Evolutionary conservation across 2,329 filamentous ascomycete species (phyloP).

Genomic region (Ophiostoma sp.): DNA sequence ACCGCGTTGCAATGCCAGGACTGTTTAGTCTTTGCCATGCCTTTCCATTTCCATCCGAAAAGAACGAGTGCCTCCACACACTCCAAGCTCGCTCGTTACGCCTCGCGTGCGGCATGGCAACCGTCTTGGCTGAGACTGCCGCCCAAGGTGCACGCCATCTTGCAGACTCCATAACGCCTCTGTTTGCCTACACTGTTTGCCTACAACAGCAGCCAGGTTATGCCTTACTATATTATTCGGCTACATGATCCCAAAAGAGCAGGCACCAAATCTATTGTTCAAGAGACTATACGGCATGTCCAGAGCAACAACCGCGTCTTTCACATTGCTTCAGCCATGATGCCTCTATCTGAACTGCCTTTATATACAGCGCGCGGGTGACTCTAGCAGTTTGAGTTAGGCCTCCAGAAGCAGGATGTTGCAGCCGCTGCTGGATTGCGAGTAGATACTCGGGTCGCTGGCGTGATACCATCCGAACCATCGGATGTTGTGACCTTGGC

Average conservation of each 20-base stretch:
- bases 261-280: slow-evolving; percentile 36
- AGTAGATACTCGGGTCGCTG: neutral
- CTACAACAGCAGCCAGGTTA: neutral
- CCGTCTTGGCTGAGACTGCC: neutral
- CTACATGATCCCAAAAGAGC: slow-evolving; percentile 16
- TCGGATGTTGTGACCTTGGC: neutral
- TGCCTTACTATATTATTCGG: neutral
- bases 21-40: neutral
- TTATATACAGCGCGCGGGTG: neutral
- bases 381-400: neutral
- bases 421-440: neutral
- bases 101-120: neutral
- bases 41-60: neutral
- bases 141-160: neutral
- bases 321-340: slow-evolving; percentile 34
- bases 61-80: neutral
- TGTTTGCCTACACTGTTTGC: neutral
- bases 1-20: neutral
- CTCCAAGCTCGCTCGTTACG: neutral
- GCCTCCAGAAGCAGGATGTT: neutral
- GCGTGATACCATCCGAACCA: neutral
- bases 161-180: neutral
- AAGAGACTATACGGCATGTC: slow-evolving; percentile 38
- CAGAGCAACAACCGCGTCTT: slow-evolving; percentile 38
- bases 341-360: neutral